Percentiles rank a stretch among this genome's conserved stretches.
Evolutionary conservation across 202 grass and related monocot genomes (phyloP).

Genomic region (Saccharum hybrid): DNA sequence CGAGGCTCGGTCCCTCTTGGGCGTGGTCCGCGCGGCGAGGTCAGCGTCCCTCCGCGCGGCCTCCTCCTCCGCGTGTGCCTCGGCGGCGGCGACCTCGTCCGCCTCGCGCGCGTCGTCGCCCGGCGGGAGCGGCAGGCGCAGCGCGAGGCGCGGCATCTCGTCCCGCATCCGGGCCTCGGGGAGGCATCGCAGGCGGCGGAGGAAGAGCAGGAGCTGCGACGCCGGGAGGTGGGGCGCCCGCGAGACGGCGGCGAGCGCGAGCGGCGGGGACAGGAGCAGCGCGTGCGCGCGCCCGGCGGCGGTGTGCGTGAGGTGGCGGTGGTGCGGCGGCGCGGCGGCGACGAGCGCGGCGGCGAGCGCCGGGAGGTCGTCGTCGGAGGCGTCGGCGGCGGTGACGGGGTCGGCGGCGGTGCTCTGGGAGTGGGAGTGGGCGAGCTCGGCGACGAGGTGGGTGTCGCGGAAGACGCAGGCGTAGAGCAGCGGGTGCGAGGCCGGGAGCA

Average conservation of each 20-base stretch:
- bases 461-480: conserved; percentile 68
- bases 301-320: conserved; percentile 47
- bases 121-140: conserved; percentile 46
- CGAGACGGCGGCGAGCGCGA: conserved; percentile 55
- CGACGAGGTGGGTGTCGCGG: conserved; percentile 56
- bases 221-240: conserved; percentile 45
- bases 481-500: conserved; percentile 70
- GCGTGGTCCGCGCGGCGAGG: conserved; percentile 44
- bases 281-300: conserved; percentile 55
- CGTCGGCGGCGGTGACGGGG: not conserved
- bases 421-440: conserved; percentile 41
- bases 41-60: conserved; percentile 36
- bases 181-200: conserved; percentile 57
- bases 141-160: conserved; percentile 55
- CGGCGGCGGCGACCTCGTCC: conserved; percentile 45
- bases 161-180: conserved; percentile 39
- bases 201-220: conserved; percentile 59
- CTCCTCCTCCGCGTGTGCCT: conserved; percentile 17
- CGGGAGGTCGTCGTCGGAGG: conserved; percentile 25
- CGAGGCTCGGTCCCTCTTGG: conserved; percentile 29
- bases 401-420: conserved; percentile 1
- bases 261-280: conserved; percentile 56
- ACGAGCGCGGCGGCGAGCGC: conserved; percentile 47
- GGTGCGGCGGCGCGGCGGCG: conserved; percentile 46
- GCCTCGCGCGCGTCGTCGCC: conserved; percentile 46